These are phyloP conservation scores for Tolypocladium ophioglossoides DNA, from an alignment of 2,329 filamentous ascomycete genomes.

Conservation along the genomic window DNA sequence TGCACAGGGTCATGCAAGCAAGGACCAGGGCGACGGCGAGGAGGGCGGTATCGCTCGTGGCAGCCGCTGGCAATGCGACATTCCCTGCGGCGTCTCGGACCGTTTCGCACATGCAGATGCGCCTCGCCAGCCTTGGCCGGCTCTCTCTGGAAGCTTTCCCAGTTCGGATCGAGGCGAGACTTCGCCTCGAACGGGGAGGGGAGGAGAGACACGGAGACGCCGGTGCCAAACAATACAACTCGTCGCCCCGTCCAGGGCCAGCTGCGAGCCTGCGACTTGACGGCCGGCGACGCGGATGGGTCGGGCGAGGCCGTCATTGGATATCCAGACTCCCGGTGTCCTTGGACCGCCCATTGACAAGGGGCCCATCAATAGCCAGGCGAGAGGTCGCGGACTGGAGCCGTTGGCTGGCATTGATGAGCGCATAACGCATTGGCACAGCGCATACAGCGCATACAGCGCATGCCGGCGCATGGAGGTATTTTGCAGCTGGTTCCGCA, in stretches of 20 bases:
- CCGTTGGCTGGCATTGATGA: neutral
- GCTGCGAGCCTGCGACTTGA: neutral
- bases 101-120: neutral
- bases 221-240: neutral
- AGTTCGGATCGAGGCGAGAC: neutral
- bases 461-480: neutral
- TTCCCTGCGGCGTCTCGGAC: neutral
- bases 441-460: too few species aligned
- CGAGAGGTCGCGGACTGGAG: neutral
- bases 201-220: neutral
- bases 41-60: neutral
- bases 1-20: neutral
- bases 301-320: neutral
- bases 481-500: neutral
- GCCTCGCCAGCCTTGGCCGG: neutral
- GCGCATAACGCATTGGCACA: too few species aligned
- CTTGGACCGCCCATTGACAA: neutral
- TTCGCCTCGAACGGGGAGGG: neutral
- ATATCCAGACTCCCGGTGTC: neutral
- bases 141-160: neutral
- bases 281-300: neutral
- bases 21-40: neutral
- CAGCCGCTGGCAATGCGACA: neutral
- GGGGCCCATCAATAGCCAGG: neutral
- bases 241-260: neutral